Conservation (phyloP, 2,329 filamentous ascomycete species). For the Aschersonia sp. region DNA sequence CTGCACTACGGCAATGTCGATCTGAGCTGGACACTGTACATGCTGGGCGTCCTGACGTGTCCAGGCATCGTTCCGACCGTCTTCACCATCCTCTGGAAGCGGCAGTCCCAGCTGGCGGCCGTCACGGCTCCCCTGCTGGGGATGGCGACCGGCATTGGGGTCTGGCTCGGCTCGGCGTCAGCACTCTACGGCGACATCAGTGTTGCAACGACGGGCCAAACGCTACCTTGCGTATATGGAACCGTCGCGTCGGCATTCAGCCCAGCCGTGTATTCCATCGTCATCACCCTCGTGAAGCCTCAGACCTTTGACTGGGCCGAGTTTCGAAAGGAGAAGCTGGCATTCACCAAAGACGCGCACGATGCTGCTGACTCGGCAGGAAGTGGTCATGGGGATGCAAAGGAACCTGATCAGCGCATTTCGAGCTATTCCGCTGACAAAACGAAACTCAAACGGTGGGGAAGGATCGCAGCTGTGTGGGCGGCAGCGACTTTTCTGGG, state of each 20-base stretch:
- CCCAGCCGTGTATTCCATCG: slow-evolving; percentile 26
- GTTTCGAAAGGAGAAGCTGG: slow-evolving; percentile 24
- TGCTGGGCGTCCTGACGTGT: slow-evolving; percentile 37
- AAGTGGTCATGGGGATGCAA: slow-evolving; percentile 7
- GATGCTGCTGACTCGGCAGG: slow-evolving; percentile 1
- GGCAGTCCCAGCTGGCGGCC: slow-evolving; percentile 32
- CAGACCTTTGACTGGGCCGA: slow-evolving; percentile 25
- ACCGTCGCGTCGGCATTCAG: slow-evolving; percentile 31
- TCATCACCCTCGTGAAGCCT: slow-evolving; percentile 29
- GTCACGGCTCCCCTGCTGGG: slow-evolving; percentile 34
- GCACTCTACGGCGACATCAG: slow-evolving; percentile 30
- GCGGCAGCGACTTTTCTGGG: slow-evolving; percentile 33
- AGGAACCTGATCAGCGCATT: slow-evolving; percentile 10
- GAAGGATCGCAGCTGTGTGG: slow-evolving; percentile 28
- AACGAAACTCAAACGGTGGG: slow-evolving; percentile 28
- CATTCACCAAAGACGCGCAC: slow-evolving; percentile 14
- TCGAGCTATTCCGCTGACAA: slow-evolving; percentile 15
- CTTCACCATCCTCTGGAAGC: slow-evolving; percentile 36
- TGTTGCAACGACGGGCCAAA: slow-evolving; percentile 30
- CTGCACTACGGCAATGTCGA: slow-evolving; percentile 35
- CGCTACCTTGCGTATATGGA: slow-evolving; percentile 29
- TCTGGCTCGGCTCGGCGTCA: slow-evolving; percentile 35
- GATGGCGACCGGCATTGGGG: slow-evolving; percentile 31
- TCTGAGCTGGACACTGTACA: slow-evolving; percentile 38
- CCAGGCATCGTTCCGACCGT: slow-evolving; percentile 38